phyloP scores from a whole-genome alignment of 1,284 basidiomycete genomes.

The Naganishia sp. region DNA sequence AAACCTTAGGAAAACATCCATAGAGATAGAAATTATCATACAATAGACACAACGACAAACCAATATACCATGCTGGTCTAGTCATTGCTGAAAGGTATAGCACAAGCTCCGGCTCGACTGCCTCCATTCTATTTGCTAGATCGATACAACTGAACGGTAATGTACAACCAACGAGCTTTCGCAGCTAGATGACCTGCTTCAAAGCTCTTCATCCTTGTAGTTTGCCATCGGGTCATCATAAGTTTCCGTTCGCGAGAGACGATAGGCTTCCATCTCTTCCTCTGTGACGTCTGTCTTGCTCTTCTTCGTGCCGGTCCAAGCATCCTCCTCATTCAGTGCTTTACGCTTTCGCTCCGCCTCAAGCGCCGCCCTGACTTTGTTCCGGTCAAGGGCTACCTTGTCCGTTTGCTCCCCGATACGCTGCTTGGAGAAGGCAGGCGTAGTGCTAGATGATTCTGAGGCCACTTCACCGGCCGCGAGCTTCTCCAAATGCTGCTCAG shows the following conservation, averaged over 20 bases:
- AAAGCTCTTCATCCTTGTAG: constrained; percentile 45
- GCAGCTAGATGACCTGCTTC: neutral
- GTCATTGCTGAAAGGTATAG: no score
- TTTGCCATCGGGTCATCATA: constrained; percentile 56
- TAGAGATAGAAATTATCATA: neutral
- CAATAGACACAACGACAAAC: neutral
- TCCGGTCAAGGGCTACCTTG: constrained; percentile 66
- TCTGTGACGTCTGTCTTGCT: constrained; percentile 71
- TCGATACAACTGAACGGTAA: constrained; percentile 19
- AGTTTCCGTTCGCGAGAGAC: constrained; percentile 43
- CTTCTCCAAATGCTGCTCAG: constrained; percentile 49
- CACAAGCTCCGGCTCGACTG: neutral
- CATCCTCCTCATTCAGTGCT: constrained; percentile 62
- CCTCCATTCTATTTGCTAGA: constrained; percentile 6
- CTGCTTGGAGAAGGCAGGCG: constrained; percentile 58
- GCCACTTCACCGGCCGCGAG: constrained; percentile 43
- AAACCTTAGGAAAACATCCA: neutral
- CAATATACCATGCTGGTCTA: neutral
- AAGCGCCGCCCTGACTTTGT: constrained; percentile 67
- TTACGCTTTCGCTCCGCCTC: constrained; percentile 76
- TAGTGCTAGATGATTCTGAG: constrained; percentile 59
- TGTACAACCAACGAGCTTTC: constrained; percentile 2
- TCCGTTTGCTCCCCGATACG: constrained; percentile 70
- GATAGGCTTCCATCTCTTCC: constrained; percentile 72
- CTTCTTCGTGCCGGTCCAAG: constrained; percentile 52